A percentile compares a stretch with the other conserved stretches of the same genome.
phyloP scores from a whole-genome alignment of 2,329 filamentous ascomycete species.

The Plectosphaerella plurivora region DNA sequence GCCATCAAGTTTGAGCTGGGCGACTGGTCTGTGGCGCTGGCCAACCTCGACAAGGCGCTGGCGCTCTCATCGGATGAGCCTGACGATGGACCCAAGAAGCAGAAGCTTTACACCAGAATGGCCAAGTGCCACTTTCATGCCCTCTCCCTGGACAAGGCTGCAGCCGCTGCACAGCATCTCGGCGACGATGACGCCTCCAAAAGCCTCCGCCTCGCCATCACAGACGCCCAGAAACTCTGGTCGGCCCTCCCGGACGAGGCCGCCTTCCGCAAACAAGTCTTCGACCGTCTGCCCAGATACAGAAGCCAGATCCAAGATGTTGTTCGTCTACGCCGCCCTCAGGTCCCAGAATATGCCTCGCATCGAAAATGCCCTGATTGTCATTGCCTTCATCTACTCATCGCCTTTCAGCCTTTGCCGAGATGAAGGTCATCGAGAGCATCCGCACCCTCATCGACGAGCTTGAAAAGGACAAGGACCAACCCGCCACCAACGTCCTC shows the following conservation, averaged over 20 bases:
- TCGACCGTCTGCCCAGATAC: conserved; percentile 14
- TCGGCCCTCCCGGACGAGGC: not conserved
- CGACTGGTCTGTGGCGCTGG: conserved; percentile 8
- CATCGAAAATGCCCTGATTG: conserved; percentile 7
- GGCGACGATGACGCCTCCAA: not conserved
- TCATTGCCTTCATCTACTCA: conserved; percentile 15
- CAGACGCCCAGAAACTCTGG: not conserved
- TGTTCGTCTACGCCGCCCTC: not conserved
- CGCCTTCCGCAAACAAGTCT: conserved; percentile 2
- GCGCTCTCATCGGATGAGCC: conserved; percentile 1
- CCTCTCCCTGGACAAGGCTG: conserved; percentile 6
- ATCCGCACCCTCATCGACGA: conserved; percentile 11
- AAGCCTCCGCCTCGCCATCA: not conserved
- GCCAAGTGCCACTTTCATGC: conserved; percentile 14
- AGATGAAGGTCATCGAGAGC: conserved; percentile 10
- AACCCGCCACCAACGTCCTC: conserved; percentile 6
- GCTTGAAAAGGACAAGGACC: conserved; percentile 8
- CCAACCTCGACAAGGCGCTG: conserved; percentile 10
- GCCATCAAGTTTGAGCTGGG: conserved; percentile 16
- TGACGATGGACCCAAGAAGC: conserved; percentile 4
- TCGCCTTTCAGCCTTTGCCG: conserved; percentile 11
- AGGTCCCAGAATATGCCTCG: not conserved
- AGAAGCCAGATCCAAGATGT: conserved; percentile 9
- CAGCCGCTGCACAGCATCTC: conserved; percentile 3
- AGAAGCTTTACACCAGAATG: conserved; percentile 11